These are phyloP conservation scores for Arabidopsis lyrata DNA, from an alignment of 441 rosid genomes.

Conservation along the genomic window DNA sequence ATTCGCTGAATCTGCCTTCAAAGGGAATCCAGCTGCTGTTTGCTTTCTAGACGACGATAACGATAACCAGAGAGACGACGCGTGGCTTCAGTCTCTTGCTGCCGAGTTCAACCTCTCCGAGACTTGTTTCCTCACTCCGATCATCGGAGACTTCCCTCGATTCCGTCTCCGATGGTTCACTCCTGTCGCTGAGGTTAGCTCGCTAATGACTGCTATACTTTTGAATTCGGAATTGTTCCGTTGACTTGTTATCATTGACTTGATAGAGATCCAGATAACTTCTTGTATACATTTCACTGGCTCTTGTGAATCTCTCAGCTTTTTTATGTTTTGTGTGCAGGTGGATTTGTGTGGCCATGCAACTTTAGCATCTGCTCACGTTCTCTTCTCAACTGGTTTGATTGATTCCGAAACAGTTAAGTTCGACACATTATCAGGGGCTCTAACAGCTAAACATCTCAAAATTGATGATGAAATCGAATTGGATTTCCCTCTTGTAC, in stretches of 20 bases:
- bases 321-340: slow-evolving; percentile 40
- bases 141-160: slow-evolving; percentile 49
- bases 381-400: slow-evolving; percentile 60
- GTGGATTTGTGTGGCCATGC: slow-evolving; percentile 82
- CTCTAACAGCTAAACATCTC: slow-evolving; percentile 63
- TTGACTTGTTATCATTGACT: slow-evolving; percentile 9
- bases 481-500: slow-evolving; percentile 61
- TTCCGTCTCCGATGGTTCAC: slow-evolving; percentile 84
- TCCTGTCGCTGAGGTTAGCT: slow-evolving; percentile 62
- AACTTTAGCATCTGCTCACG: slow-evolving; percentile 80
- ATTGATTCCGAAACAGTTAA: slow-evolving; percentile 61
- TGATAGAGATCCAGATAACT: background rate
- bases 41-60: slow-evolving; percentile 57
- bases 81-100: slow-evolving; percentile 74
- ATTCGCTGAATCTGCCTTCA: slow-evolving; percentile 74
- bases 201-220: background rate
- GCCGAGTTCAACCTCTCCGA: slow-evolving; percentile 72
- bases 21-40: slow-evolving; percentile 81
- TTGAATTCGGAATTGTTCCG: background rate
- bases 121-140: slow-evolving; percentile 60
- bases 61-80: slow-evolving; percentile 61
- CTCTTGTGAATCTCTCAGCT: background rate
- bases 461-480: slow-evolving; percentile 54
- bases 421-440: slow-evolving; percentile 69
- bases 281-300: background rate